Percentiles rank a stretch among this genome's conserved stretches.
Evolutionary conservation across 306 rosid species (phyloP).

Genomic region (Boehmeria nivea): DNA sequence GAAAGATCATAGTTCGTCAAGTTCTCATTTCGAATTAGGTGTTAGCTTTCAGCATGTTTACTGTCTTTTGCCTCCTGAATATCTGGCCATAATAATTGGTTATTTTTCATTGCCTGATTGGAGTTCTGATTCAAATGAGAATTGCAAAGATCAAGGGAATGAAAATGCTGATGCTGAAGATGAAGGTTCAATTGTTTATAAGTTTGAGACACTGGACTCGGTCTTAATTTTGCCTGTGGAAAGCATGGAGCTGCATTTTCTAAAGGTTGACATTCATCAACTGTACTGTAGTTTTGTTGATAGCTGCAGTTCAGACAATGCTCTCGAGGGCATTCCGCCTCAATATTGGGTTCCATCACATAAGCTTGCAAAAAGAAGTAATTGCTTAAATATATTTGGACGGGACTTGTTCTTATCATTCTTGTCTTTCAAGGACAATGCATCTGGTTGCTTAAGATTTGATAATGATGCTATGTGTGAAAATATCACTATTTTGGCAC

Average conservation of each 20-base stretch:
- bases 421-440: slow-evolving; percentile 42
- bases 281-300: slow-evolving; percentile 47
- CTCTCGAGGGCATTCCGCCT: slow-evolving; percentile 45
- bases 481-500: slow-evolving; percentile 42
- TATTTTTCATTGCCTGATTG: slow-evolving; percentile 79
- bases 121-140: slow-evolving; percentile 45
- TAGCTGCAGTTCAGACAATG: slow-evolving; percentile 37
- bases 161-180: slow-evolving; percentile 30
- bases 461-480: slow-evolving; percentile 33
- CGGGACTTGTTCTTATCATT: slow-evolving; percentile 56
- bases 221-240: slow-evolving; percentile 64
- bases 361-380: slow-evolving; percentile 52
- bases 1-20: slow-evolving; percentile 26
- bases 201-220: slow-evolving; percentile 81
- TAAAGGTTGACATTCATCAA: slow-evolving; percentile 58
- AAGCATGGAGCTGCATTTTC: slow-evolving; percentile 54
- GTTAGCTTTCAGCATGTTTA: slow-evolving; percentile 73
- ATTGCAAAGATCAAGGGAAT: slow-evolving; percentile 22
- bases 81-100: slow-evolving; percentile 78
- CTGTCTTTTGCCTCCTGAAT: slow-evolving; percentile 85
- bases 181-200: slow-evolving; percentile 44
- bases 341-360: slow-evolving; percentile 48
- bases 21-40: slow-evolving; percentile 53
- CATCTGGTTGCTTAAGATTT: slow-evolving; percentile 25
- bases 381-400: slow-evolving; percentile 64